Evolutionary conservation across 2,329 filamentous ascomycete genomes (phyloP).

Genomic region (Cladosporium sp.): DNA sequence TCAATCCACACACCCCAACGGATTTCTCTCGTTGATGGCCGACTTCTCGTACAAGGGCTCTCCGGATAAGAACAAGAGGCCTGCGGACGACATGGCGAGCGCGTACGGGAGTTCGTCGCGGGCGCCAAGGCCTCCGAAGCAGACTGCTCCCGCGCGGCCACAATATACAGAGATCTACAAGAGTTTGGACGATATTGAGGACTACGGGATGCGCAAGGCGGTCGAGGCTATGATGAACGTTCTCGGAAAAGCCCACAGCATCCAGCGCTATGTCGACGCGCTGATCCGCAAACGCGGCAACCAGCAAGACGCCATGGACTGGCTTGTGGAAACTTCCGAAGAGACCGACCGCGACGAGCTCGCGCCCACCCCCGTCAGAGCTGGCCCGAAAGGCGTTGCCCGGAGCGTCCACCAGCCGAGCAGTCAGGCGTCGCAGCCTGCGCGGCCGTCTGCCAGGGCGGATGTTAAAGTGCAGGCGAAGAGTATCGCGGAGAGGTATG

Average conservation of each 20-base stretch:
- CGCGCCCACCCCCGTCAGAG: conserved; percentile 11
- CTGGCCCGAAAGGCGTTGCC: conserved; percentile 7
- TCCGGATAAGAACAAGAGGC: not conserved
- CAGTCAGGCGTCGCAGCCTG: conserved; percentile 14
- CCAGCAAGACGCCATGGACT: conserved; percentile 49
- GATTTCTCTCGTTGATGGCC: conserved; percentile 21
- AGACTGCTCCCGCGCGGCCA: not conserved
- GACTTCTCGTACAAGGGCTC: conserved; percentile 20
- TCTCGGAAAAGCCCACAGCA: conserved; percentile 37
- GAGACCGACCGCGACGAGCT: conserved; percentile 22
- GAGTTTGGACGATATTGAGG: conserved; percentile 45
- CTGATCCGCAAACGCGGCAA: conserved; percentile 47
- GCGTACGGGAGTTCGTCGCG: conserved; percentile 31
- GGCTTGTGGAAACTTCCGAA: conserved; percentile 34
- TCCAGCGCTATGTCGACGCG: conserved; percentile 45
- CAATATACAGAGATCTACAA: conserved; percentile 37
- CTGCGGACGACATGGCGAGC: conserved; percentile 37
- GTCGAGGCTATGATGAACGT: conserved; percentile 48
- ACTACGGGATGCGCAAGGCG: conserved; percentile 45
- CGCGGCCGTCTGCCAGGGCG: conserved; percentile 46
- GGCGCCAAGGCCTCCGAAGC: conserved; percentile 14
- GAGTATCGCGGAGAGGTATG: conserved; percentile 44
- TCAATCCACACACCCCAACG: conserved; percentile 4
- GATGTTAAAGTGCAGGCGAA: conserved; percentile 49
- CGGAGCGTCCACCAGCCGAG: conserved; percentile 1